Conservation (phyloP, 1,139 yeast genomes). For the Candida anutae region DNA sequence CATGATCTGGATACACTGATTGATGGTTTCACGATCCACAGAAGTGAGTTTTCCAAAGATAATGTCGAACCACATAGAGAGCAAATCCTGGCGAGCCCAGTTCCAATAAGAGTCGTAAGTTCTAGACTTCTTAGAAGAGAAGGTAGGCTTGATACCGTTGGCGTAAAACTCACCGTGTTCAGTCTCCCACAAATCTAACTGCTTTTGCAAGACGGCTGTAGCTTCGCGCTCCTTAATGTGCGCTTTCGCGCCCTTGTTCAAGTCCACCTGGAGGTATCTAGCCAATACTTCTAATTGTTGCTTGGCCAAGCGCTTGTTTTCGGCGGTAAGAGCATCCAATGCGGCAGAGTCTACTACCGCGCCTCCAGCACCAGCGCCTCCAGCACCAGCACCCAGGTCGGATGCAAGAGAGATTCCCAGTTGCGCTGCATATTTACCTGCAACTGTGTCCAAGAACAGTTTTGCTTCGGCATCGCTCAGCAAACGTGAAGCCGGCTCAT, state of each 20-base stretch:
- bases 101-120: conserved; percentile 97
- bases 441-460: conserved; percentile 71
- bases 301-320: conserved; percentile 80
- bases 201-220: conserved; percentile 72
- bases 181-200: conserved; percentile 85
- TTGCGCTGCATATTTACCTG: conserved; percentile 77
- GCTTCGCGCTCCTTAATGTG: conserved; percentile 85
- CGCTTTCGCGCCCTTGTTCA: conserved; percentile 84
- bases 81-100: conserved; percentile 98
- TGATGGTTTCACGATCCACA: conserved; percentile 91
- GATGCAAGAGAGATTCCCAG: conserved; percentile 74
- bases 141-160: conserved; percentile 81
- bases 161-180: conserved; percentile 97
- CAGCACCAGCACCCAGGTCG: conserved; percentile 47
- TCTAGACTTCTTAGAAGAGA: conserved; percentile 90
- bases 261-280: conserved; percentile 85
- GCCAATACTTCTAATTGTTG: conserved; percentile 96
- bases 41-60: conserved; percentile 87
- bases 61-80: conserved; percentile 90
- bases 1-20: conserved; percentile 96
- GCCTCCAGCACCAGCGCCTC: conserved; percentile 62
- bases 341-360: conserved; percentile 95
- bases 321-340: conserved; percentile 86
- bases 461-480: conserved; percentile 86
- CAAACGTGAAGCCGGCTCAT: conserved; percentile 87